Evolutionary conservation across 805 yeast species (phyloP).

Genomic region (Ascoidea tarda): DNA sequence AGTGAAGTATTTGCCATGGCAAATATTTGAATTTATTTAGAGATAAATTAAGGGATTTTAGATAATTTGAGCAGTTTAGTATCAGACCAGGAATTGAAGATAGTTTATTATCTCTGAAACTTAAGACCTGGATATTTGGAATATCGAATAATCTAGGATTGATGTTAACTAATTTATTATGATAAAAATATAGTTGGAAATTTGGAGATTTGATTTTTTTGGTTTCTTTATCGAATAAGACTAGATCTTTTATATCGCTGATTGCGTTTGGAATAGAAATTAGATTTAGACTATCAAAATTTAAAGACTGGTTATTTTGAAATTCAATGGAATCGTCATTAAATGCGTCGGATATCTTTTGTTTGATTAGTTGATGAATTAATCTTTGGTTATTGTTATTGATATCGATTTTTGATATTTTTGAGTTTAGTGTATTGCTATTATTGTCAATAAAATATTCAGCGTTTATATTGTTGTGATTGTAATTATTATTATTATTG

Average conservation of each 20-base stretch:
- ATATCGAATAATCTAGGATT: slow-evolving; percentile 10
- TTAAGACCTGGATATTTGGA: slow-evolving; percentile 5
- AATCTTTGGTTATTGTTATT: slow-evolving; percentile 3
- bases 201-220: slow-evolving; percentile 5
- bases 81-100: slow-evolving; percentile 8
- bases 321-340: slow-evolving; percentile 4
- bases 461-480: too few species aligned
- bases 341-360: slow-evolving; percentile 5
- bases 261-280: slow-evolving; percentile 8
- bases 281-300: slow-evolving; percentile 6
- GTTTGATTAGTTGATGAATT: slow-evolving; percentile 2
- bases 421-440: background rate
- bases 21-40: slow-evolving; percentile 6
- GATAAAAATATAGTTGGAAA: slow-evolving; percentile 6
- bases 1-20: slow-evolving; percentile 5
- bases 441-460: background rate
- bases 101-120: slow-evolving; percentile 7
- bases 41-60: slow-evolving; percentile 7
- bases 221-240: slow-evolving; percentile 2
- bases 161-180: slow-evolving; percentile 4
- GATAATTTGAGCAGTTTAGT: background rate
- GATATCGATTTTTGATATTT: slow-evolving; percentile 1
- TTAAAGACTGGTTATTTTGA: slow-evolving; percentile 2
- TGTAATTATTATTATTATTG: too few species aligned
- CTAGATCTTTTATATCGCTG: slow-evolving; percentile 9